phyloP scores from a whole-genome alignment of 2,329 filamentous ascomycete species.

The Thelonectria discophora region DNA sequence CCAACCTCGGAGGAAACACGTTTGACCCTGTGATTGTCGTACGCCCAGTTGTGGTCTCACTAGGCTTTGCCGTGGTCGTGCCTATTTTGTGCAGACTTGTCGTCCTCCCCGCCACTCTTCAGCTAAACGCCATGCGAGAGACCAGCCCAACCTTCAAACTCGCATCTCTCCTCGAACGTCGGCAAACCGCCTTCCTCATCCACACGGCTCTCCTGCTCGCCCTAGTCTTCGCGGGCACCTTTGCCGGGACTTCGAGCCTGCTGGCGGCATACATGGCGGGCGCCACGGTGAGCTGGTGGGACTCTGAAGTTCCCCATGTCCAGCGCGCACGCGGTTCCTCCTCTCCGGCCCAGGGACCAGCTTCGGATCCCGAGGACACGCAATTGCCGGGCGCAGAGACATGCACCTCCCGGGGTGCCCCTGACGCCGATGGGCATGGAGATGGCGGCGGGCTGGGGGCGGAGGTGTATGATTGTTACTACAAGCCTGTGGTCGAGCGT shows the following conservation, averaged over 20 bases:
- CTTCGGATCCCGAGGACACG: background rate
- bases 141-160: slow-evolving; percentile 34
- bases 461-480: slow-evolving; percentile 40
- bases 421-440: background rate
- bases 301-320: slow-evolving; percentile 47
- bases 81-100: slow-evolving; percentile 58
- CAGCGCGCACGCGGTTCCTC: background rate
- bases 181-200: slow-evolving; percentile 52
- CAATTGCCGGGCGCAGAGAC: background rate
- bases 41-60: slow-evolving; percentile 56
- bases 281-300: slow-evolving; percentile 68
- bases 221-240: slow-evolving; percentile 60
- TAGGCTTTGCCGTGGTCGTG: slow-evolving; percentile 59
- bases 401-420: background rate
- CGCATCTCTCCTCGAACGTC: slow-evolving; percentile 38
- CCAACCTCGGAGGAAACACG: slow-evolving; percentile 63
- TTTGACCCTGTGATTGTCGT: slow-evolving; percentile 50
- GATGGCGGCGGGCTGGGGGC: background rate
- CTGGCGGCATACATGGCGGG: slow-evolving; percentile 72
- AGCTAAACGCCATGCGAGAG: slow-evolving; percentile 46
- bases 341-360: background rate
- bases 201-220: slow-evolving; percentile 61
- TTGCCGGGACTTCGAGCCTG: slow-evolving; percentile 69
- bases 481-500: slow-evolving; percentile 50
- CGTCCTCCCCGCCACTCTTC: slow-evolving; percentile 52